phyloP scores from a whole-genome alignment of 2,329 filamentous ascomycete species.

The Beauveria caledonica region DNA sequence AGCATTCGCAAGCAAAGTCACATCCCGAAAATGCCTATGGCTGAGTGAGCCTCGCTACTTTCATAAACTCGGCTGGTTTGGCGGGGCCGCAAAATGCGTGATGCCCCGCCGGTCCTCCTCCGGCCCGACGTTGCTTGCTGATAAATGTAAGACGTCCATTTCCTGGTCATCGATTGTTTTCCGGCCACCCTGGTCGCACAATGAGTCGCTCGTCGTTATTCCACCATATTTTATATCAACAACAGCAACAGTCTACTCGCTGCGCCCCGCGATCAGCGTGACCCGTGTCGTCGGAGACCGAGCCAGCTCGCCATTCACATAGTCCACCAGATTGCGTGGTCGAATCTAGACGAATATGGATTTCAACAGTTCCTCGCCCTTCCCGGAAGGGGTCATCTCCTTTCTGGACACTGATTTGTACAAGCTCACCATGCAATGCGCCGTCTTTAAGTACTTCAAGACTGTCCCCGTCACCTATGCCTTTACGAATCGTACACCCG shows the following conservation, averaged over 20 bases:
- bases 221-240: too few relatives aligned
- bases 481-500: conserved; percentile 90
- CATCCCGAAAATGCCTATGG: neutral
- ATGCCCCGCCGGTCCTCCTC: neutral
- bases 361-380: conserved; percentile 58
- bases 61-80: neutral
- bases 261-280: neutral
- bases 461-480: conserved; percentile 77
- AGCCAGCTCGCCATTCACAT: neutral
- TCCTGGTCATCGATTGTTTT: neutral
- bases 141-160: too few relatives aligned
- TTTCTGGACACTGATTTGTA: conserved; percentile 81
- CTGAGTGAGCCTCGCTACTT: neutral
- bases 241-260: neutral
- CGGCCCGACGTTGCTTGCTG: too few relatives aligned
- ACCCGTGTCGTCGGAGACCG: neutral
- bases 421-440: conserved; percentile 99
- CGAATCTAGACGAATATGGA: conserved; percentile 37
- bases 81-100: neutral
- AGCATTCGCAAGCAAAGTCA: neutral
- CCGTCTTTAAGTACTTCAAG: conserved; percentile 85
- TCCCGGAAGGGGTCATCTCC: conserved; percentile 70
- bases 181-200: neutral
- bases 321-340: neutral
- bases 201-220: neutral